Evolutionary conservation across 2,329 filamentous ascomycete species (phyloP).

Genomic region (Conoideocrella luteorostrata): DNA sequence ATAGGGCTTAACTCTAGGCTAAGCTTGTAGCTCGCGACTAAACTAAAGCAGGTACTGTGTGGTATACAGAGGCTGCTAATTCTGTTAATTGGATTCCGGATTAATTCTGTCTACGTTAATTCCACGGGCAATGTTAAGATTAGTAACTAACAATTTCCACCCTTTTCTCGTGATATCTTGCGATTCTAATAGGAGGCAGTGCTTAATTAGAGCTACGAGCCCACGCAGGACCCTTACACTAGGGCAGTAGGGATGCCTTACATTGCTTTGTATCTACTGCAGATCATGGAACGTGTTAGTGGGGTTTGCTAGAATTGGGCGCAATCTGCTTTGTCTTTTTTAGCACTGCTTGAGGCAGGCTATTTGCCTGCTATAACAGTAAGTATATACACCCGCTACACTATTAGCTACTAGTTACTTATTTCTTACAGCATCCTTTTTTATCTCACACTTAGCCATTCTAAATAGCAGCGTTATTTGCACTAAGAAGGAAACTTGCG

Average conservation of each 20-base stretch:
- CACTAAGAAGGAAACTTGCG: neutral
- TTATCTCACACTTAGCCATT: neutral
- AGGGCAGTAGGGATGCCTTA: neutral
- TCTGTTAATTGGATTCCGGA: neutral
- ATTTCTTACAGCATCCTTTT: neutral
- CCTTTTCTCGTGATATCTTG: neutral
- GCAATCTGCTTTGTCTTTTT: neutral
- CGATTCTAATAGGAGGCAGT: neutral
- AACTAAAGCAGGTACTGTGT: neutral
- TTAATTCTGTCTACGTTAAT: neutral
- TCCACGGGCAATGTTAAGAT: neutral
- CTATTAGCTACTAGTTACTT: neutral
- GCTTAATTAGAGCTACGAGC: neutral
- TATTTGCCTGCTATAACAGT: neutral
- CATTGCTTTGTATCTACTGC: neutral
- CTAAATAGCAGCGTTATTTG: neutral
- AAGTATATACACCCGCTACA: neutral
- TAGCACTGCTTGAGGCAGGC: neutral
- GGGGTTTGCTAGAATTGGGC: neutral
- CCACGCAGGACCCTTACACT: neutral
- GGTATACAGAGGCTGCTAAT: neutral
- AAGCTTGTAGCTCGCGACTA: neutral
- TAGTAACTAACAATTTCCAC: neutral
- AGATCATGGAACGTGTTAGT: neutral
- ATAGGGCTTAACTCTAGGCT: neutral